Evolutionary conservation across 495 filamentous ascomycete genomes (phyloP), one percentile per base, ranked within the genome.

Genomic region (Annulohypoxylon maeteangense): DNA sequence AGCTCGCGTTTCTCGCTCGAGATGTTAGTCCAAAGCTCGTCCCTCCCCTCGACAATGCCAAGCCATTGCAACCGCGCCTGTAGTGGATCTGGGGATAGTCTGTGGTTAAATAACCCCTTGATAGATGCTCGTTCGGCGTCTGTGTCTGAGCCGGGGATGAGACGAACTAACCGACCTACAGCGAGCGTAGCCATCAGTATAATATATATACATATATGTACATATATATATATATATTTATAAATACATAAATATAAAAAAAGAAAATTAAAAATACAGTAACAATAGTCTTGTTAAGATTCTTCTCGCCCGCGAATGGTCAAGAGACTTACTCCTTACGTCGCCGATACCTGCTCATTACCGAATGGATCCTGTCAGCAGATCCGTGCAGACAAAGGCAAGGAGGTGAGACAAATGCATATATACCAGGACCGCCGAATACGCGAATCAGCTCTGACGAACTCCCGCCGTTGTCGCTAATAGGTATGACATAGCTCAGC

Each of bases 391-490:
- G 14, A 29, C 16, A 25, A 29, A 69, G 29, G 25, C 47, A n/a
- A 3, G 20, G 0, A 25, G 20, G 45, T 5, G 32, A 45, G 8
- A 36, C 27, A 23, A 36, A 11, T 2, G 16, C 22, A 44, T 10
- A 25, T 75, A 68, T 70, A 83, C 82, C 81, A 56, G 95, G 95
- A 0, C 95, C 95, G 1, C 95, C 95, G 79, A 98, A 92, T 14
- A 98, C 92, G 14, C 95, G 86, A 67, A 97, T 95, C 72, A 98
- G 79, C 81, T 98, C 95, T 6, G 92, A 95, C 0, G 93, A 94
- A 32, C 90, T 93, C 16, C 95, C 95, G 27, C 95, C 95, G 82
- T 98, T 98, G 79, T 98, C 95, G 70, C 90, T 93, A 74, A 98
- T 97, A 14, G 95, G 95, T 58, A 98, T 96, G 62, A 97, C 87